Base-by-base conservation (phyloP, 441 rosid species). In the Daphne laureola region DNA sequence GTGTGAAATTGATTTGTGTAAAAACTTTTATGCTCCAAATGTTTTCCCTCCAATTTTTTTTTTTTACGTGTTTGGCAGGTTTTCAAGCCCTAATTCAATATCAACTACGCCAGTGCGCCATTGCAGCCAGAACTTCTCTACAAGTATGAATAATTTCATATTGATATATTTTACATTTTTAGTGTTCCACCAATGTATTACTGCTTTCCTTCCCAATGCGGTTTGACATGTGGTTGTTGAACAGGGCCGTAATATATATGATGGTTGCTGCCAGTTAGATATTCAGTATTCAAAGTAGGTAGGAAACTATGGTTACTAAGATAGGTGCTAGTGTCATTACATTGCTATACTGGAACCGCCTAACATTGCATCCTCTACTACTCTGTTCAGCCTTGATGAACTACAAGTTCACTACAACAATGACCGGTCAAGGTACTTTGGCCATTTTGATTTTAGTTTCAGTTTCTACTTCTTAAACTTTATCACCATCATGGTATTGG, bases 211-310 rank as follows among this genome's bases (percentile, higher is more conserved):
- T 68, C 55, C 47, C 5, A 63, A 23, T 4, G 46, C 47, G 25
- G 25, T 17, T 53, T 57, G 49, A 53, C 23, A 1, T 52, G 45
- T 68, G 46, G 21, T 46, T 57, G 31, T 59, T 63, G 61, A 57
- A 38, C 62, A 90, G 99, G 99, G 96, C 35, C 96, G 97, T 40
- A 93, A 93, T 71, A 93, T 93, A 54, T 93, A 93, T 65, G 99
- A 93, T 57, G 95, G 99, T 25, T 90, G 99, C 77, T 93, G 97
- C 65, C 97, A 93, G 78, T 78, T 93, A 77, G 99, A 93, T 72
- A 90, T 93, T 74, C 99, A 93, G 66, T 93, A 72, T 72, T 93
- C 99, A 43, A 93, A 90, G 99, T 93, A 82, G 14, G 86, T 64
- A 38, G 54, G 31, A 35, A 16, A 23, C 54, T 53, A 8, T 31